phyloP scores from a whole-genome alignment of 495 filamentous ascomycete species.

The Penicillium desertorum region DNA sequence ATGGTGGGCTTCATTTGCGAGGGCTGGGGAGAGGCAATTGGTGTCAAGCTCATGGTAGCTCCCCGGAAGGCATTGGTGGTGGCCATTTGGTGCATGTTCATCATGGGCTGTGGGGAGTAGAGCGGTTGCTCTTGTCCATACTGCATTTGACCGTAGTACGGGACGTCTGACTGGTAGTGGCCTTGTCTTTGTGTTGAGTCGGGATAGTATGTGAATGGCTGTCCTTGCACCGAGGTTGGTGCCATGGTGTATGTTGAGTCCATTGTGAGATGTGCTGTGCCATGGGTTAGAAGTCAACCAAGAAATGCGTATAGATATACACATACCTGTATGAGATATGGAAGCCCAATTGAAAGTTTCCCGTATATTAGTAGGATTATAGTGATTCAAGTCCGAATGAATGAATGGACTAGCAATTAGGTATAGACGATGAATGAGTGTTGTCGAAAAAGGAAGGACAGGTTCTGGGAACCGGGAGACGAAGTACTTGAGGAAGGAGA shows the following conservation, averaged over 20 bases:
- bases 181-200: conserved; percentile 75
- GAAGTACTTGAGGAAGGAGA: conserved; percentile 11
- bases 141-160: conserved; percentile 53
- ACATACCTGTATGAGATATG: conserved; percentile 6
- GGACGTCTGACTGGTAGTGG: conserved; percentile 65
- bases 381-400: conserved; percentile 7
- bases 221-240: conserved; percentile 58
- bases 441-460: conserved; percentile 10
- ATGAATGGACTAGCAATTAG: conserved; percentile 9
- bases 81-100: conserved; percentile 75
- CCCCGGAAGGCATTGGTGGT: conserved; percentile 59
- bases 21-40: conserved; percentile 75
- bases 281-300: neutral
- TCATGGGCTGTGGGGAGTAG: conserved; percentile 46
- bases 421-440: conserved; percentile 10
- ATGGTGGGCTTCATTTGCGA: conserved; percentile 74
- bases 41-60: conserved; percentile 60
- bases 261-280: conserved; percentile 41
- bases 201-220: conserved; percentile 90
- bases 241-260: conserved; percentile 56
- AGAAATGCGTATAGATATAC: neutral
- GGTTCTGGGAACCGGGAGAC: conserved; percentile 16
- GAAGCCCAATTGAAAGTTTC: conserved; percentile 6
- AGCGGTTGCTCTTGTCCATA: conserved; percentile 42
- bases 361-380: conserved; percentile 12